phyloP scores from a whole-genome alignment of 371 early-diverging fungal species.

The Sanchytrium tribonematis region DNA sequence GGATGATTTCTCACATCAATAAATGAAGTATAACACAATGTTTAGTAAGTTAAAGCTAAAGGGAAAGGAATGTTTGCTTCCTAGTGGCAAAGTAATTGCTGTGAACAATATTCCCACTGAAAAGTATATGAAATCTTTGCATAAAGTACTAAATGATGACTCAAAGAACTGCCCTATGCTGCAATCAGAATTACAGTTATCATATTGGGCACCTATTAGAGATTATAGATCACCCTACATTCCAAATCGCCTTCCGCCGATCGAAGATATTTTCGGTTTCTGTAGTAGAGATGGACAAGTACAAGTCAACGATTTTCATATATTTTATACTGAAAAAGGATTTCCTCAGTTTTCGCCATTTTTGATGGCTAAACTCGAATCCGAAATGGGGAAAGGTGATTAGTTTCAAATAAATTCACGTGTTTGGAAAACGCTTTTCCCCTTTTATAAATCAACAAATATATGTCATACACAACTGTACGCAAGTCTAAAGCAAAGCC shows the following conservation, averaged over 20 bases:
- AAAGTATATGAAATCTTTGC: neutral
- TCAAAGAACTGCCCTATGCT: neutral
- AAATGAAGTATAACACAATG: neutral
- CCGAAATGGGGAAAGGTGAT: no score
- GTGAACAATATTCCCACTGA: neutral
- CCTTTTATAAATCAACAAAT: no score
- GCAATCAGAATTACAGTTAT: neutral
- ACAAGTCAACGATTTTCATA: neutral
- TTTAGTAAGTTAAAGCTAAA: neutral
- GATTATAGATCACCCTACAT: neutral
- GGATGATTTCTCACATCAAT: neutral
- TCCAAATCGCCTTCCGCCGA: neutral
- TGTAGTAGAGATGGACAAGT: neutral
- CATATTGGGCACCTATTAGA: neutral
- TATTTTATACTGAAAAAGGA: neutral
- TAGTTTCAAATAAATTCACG: no score
- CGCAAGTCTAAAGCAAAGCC: neutral
- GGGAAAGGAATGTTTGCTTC: neutral
- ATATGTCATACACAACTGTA: neutral
- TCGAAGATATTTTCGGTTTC: neutral
- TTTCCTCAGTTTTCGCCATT: neutral
- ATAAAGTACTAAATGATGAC: neutral
- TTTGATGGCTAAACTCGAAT: no score
- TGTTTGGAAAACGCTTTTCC: no score
- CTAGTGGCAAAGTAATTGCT: neutral